Evolutionary conservation across 2,329 filamentous ascomycete genomes (phyloP).

Genomic region (Phaeoacremonium minimum): DNA sequence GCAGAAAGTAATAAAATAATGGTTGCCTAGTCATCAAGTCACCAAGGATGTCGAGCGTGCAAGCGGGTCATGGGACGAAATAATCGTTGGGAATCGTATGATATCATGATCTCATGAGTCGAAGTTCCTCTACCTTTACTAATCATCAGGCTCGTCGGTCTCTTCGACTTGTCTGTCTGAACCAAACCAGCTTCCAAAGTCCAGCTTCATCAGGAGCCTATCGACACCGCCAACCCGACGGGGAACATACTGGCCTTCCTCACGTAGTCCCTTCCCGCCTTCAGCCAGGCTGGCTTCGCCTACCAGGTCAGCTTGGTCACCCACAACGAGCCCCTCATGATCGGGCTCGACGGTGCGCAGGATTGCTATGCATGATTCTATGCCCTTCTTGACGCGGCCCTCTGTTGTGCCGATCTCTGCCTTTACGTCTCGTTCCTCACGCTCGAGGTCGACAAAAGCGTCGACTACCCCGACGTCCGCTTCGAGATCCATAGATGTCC

Average conservation of each 20-base stretch:
- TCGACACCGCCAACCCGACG: slow-evolving; percentile 76
- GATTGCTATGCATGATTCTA: slow-evolving; percentile 61
- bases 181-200: slow-evolving; percentile 59
- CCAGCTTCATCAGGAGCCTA: slow-evolving; percentile 84
- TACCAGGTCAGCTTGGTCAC: slow-evolving; percentile 18
- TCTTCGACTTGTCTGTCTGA: no score
- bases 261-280: slow-evolving; percentile 20
- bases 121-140: no score
- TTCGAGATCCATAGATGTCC: slow-evolving; percentile 75
- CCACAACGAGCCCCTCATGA: slow-evolving; percentile 28
- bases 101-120: no score
- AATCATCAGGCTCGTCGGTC: no score
- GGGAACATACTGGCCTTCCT: slow-evolving; percentile 59
- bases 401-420: slow-evolving; percentile 61
- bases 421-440: slow-evolving; percentile 68
- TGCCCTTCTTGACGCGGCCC: slow-evolving; percentile 59
- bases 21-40: no score
- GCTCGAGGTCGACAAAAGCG: slow-evolving; percentile 64
- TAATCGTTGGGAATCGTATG: no score
- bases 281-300: slow-evolving; percentile 14
- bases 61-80: no score
- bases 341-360: slow-evolving; percentile 41
- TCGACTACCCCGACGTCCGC: slow-evolving; percentile 78
- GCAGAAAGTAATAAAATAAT: no score
- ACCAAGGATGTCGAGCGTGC: no score